Conservation (phyloP, 176 grass and related monocot genomes). For the Urochloa ruziziensis region DNA sequence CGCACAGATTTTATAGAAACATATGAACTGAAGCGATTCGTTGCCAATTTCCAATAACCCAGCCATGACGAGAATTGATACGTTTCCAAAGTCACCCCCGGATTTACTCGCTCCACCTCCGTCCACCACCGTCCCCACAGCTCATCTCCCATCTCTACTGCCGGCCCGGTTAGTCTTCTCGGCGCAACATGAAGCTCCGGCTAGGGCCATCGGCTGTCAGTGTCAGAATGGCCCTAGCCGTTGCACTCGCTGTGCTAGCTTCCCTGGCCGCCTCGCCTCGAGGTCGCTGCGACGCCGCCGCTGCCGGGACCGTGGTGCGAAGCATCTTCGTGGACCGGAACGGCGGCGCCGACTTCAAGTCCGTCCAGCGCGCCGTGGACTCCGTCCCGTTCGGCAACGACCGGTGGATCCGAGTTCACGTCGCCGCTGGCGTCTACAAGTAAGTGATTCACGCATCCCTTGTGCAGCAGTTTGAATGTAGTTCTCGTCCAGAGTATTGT, state of each 20-base stretch:
- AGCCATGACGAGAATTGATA: background rate
- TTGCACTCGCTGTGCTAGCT: background rate
- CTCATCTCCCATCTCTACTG: background rate
- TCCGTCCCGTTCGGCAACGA: slow-evolving; percentile 35
- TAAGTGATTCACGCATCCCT: background rate
- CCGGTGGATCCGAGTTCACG: slow-evolving; percentile 48
- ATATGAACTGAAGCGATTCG: background rate
- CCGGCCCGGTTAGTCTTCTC: background rate
- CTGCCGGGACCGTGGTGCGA: slow-evolving; percentile 8
- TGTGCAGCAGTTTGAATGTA: background rate
- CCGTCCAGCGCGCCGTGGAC: slow-evolving; percentile 43
- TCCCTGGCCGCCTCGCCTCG: background rate
- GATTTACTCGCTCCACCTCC: background rate
- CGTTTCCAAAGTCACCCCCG: background rate
- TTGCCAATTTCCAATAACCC: background rate
- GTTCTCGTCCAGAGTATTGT: background rate
- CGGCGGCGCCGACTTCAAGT: slow-evolving; percentile 29
- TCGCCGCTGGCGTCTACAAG: slow-evolving; percentile 53
- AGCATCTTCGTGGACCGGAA: slow-evolving; percentile 30
- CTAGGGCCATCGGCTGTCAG: background rate
- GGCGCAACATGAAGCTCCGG: background rate
- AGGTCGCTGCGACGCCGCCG: slow-evolving; percentile 2
- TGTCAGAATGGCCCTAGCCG: background rate
- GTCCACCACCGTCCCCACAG: background rate
- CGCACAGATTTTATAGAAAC: slow-evolving; percentile 9